A percentile compares a stretch with the other conserved stretches of the same genome.
phyloP scores from a whole-genome alignment of 345 rosid genomes.

The Arabidopsis suecica region DNA sequence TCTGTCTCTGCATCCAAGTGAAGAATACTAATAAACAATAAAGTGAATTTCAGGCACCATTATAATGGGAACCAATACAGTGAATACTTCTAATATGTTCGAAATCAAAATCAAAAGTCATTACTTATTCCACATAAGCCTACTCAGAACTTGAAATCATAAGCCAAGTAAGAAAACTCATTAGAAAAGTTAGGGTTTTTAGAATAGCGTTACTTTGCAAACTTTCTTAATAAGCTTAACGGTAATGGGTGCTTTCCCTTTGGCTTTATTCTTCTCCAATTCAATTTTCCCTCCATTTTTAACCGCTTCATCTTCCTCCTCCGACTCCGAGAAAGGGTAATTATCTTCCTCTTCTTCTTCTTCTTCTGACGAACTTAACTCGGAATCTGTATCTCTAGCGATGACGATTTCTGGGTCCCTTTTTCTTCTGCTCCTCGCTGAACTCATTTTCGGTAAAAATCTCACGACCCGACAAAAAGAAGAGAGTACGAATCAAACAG shows the following conservation, averaged over 20 bases:
- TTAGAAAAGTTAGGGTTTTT: conserved; percentile 21
- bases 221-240: conserved; percentile 91
- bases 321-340: conserved; percentile 45
- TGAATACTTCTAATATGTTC: not conserved
- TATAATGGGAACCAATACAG: not conserved
- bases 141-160: not conserved
- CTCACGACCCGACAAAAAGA: conserved; percentile 30
- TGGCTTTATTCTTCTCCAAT: conserved; percentile 50
- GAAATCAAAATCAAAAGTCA: conserved; percentile 12
- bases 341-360: conserved; percentile 53
- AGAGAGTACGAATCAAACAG: conserved; percentile 29
- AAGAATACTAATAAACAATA: not conserved
- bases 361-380: conserved; percentile 67
- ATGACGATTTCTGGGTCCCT: conserved; percentile 66
- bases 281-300: conserved; percentile 46
- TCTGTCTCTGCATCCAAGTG: conserved; percentile 1
- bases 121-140: conserved; percentile 7
- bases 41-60: not conserved
- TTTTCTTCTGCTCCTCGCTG: conserved; percentile 51
- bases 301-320: conserved; percentile 43
- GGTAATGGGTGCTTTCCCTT: conserved; percentile 79
- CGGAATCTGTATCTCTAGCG: conserved; percentile 79
- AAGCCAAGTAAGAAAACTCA: not conserved
- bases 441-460: conserved; percentile 52
- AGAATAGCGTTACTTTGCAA: conserved; percentile 67